Evolutionary conservation across 1,284 basidiomycete genomes (phyloP).

Genomic region (Cryptococcus maquisensis): DNA sequence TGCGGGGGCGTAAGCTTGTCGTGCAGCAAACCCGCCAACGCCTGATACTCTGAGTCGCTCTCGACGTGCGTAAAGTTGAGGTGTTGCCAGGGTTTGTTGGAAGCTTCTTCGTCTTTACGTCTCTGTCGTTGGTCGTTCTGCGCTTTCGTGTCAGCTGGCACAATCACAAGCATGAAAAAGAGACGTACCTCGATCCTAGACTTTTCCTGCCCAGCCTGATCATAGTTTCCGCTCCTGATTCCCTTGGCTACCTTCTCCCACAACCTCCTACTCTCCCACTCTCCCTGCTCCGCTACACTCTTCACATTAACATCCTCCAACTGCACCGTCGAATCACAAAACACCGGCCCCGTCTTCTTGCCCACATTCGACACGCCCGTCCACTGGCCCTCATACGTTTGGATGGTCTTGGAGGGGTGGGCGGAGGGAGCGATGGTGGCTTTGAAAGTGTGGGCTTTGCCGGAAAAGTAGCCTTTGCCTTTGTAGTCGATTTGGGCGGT

Average conservation of each 20-base stretch:
- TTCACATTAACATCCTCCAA: constrained; percentile 69
- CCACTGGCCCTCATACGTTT: constrained; percentile 85
- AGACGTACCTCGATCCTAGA: constrained; percentile 74
- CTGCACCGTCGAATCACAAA: constrained; percentile 52
- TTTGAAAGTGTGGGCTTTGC: constrained; percentile 90
- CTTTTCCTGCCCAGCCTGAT: constrained; percentile 86
- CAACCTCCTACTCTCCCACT: constrained; percentile 80
- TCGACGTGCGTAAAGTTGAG: constrained; percentile 70
- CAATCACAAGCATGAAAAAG: background rate
- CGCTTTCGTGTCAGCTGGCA: background rate
- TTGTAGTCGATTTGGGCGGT: constrained; percentile 80
- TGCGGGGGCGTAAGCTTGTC: constrained; percentile 46
- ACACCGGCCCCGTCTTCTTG: constrained; percentile 53
- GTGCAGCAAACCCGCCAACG: constrained; percentile 35
- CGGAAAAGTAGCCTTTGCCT: constrained; percentile 91
- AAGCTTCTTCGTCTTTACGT: constrained; percentile 75
- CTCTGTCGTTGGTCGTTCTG: constrained; percentile 89
- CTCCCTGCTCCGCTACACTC: constrained; percentile 61
- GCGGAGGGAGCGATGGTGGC: constrained; percentile 59
- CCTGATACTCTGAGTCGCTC: constrained; percentile 66
- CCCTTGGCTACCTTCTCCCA: constrained; percentile 88
- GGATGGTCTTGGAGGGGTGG: constrained; percentile 43
- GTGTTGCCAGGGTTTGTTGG: constrained; percentile 67
- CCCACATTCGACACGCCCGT: constrained; percentile 60
- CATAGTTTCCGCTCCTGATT: constrained; percentile 86